Base-by-base conservation (phyloP, 2,329 filamentous ascomycete genomes). In the Alternaria consortialis region DNA sequence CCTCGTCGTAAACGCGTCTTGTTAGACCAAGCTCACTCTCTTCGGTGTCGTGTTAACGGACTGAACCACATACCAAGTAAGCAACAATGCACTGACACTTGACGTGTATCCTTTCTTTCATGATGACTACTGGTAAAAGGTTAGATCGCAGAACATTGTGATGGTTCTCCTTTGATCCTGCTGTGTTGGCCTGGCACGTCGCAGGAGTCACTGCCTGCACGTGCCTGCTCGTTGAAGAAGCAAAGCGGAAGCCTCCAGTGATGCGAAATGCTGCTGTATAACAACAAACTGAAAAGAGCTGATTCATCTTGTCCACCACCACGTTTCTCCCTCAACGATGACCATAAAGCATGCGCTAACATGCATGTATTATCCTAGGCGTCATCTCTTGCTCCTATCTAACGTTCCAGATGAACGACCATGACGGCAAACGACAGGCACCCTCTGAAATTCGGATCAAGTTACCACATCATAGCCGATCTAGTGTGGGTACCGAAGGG, bases 41-140 rank as follows among this genome's bases (percentile, higher is more conserved):
- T 29, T 43, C 17, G 36, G 7, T 23, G 27, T 51, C 44, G 54
- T 20, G 27, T 50, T n/a, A 39, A 27, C 54, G 36, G 34, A 32
- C 7, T 42, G 34, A 29, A 20, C 15, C 42, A n/a, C 2, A 56
- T 25, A 52, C 23, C 7, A 39, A 40, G 63, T 68, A 58, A 54
- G 62, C 62, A 20, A 8, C 20, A 34, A 37, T n/a, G 32, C 7
- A 12, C 20, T 20, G 7, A 39, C 20, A 40, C 2, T 15, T 36
- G 25, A 20, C n/a, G 15, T 13, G 39, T 40, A 39, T 42, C 20
- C 40, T 11, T 25, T 50, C 31, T 56, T 20, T 34, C 51, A 66
- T 69, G 69, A 74, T 74, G 73, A 74, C 58, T 60, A 62, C 56
- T 74, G 73, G 72, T 75, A 75, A 76, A 76, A 76, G 74, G 73